Evolutionary conservation across 2,329 filamentous ascomycete genomes (phyloP).

Genomic region (Plenodomus tracheiphilus): DNA sequence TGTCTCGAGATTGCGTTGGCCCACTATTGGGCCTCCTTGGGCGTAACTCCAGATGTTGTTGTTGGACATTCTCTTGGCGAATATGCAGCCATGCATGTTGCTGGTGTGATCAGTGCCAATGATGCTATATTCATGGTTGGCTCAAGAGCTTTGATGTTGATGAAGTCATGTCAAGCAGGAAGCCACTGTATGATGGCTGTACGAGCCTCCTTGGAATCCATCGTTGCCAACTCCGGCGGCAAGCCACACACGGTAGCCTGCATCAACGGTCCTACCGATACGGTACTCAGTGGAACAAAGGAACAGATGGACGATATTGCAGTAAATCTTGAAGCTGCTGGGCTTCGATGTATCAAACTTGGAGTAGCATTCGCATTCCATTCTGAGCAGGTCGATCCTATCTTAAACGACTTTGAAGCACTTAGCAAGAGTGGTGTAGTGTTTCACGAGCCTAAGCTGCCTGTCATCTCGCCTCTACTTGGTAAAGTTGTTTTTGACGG

Average conservation of each 20-base stretch:
- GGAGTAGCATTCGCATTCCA: constrained; percentile 27
- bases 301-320: constrained; percentile 11
- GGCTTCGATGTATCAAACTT: constrained; percentile 13
- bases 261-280: constrained; percentile 34
- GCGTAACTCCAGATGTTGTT: constrained; percentile 16
- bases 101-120: constrained; percentile 38
- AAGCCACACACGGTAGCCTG: constrained; percentile 29
- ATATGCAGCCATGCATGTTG: constrained; percentile 44
- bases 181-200: constrained; percentile 42
- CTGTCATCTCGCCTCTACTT: constrained; percentile 53
- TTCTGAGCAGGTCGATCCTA: constrained; percentile 44
- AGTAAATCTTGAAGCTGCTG: constrained; percentile 4
- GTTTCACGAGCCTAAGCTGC: constrained; percentile 23
- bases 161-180: constrained; percentile 21
- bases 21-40: constrained; percentile 14
- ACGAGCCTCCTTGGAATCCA: constrained; percentile 37
- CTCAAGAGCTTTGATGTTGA: constrained; percentile 31
- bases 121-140: constrained; percentile 45
- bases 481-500: constrained; percentile 46
- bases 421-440: constrained; percentile 29
- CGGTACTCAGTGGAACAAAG: constrained; percentile 33
- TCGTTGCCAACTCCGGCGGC: constrained; percentile 25
- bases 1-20: constrained; percentile 45
- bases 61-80: constrained; percentile 41
- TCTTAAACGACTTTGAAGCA: constrained; percentile 48